phyloP scores from a whole-genome alignment of 2,329 filamentous ascomycete species.

The Trichoderma semiorbis region DNA sequence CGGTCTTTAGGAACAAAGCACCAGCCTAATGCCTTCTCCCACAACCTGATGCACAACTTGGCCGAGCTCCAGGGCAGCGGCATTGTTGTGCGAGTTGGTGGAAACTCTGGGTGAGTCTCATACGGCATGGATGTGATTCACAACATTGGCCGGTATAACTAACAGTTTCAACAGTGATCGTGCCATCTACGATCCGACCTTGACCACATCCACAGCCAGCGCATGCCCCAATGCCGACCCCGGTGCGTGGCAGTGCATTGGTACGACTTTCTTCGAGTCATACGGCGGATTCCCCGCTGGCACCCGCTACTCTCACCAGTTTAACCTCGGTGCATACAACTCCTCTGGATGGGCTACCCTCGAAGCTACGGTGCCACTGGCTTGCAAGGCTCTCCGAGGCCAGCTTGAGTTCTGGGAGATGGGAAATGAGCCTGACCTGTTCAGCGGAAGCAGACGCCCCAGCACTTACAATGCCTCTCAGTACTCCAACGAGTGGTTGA shows the following conservation, averaged over 20 bases:
- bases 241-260: constrained; percentile 26
- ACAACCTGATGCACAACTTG: constrained; percentile 22
- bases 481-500: constrained; percentile 24
- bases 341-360: constrained; percentile 25
- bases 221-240: constrained; percentile 24
- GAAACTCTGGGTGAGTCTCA: constrained; percentile 22
- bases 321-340: constrained; percentile 26
- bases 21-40: constrained; percentile 21
- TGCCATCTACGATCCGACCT: constrained; percentile 24
- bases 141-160: neutral
- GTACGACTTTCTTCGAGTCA: constrained; percentile 25
- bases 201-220: constrained; percentile 22
- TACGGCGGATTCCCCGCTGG: constrained; percentile 23
- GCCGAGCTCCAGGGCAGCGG: constrained; percentile 20
- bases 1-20: constrained; percentile 17
- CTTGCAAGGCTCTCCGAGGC: constrained; percentile 25
- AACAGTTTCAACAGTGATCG: constrained; percentile 21
- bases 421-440: constrained; percentile 28
- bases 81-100: constrained; percentile 23
- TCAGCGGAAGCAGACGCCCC: constrained; percentile 20
- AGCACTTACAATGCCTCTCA: constrained; percentile 19
- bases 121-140: neutral
- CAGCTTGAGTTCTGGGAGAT: constrained; percentile 24
- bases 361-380: constrained; percentile 23
- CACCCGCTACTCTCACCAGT: constrained; percentile 24